These are phyloP conservation scores for Striga hermonthica DNA, from an alignment of 305 asterid genomes.

Conservation along the genomic window DNA sequence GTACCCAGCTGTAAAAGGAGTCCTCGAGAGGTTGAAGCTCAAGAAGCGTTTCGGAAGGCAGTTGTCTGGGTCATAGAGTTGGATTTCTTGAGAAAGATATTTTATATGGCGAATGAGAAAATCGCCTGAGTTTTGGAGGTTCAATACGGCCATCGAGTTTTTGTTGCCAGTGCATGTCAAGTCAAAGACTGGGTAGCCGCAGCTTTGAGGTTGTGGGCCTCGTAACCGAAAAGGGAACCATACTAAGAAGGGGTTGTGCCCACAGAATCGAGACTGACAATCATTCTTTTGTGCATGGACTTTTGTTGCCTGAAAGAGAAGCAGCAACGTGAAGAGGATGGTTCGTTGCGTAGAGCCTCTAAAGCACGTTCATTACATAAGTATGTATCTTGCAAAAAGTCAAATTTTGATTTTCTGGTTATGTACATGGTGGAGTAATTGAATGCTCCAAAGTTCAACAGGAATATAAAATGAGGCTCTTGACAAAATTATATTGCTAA, in stretches of 20 bases:
- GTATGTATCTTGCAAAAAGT: constrained; percentile 28
- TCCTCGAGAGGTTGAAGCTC: constrained; percentile 41
- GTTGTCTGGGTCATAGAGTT: constrained; percentile 43
- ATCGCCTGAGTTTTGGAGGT: constrained; percentile 50
- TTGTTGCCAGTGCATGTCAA: constrained; percentile 32
- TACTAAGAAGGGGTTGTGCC: constrained; percentile 32
- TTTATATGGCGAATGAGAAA: constrained; percentile 45
- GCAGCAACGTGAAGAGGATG: constrained; percentile 33
- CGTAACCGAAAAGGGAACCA: constrained; percentile 53
- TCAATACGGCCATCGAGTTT: constrained; percentile 23
- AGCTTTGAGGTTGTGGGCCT: constrained; percentile 36
- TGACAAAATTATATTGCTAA: constrained; percentile 11
- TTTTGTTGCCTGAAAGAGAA: constrained; percentile 31
- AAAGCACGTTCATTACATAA: neutral
- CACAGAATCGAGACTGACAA: constrained; percentile 38
- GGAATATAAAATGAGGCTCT: constrained; percentile 11
- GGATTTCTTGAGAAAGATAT: constrained; percentile 50
- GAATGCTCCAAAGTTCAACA: constrained; percentile 7
- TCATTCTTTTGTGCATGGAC: constrained; percentile 32
- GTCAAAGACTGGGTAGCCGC: constrained; percentile 59
- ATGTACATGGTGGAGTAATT: constrained; percentile 22
- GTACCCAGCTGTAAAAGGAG: constrained; percentile 45
- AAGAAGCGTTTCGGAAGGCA: constrained; percentile 56
- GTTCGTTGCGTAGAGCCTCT: neutral
- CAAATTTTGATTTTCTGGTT: constrained; percentile 34